Evolutionary conservation across 768 basidiomycete genomes (phyloP).

Genomic region (Macrolepiota dolichaula): DNA sequence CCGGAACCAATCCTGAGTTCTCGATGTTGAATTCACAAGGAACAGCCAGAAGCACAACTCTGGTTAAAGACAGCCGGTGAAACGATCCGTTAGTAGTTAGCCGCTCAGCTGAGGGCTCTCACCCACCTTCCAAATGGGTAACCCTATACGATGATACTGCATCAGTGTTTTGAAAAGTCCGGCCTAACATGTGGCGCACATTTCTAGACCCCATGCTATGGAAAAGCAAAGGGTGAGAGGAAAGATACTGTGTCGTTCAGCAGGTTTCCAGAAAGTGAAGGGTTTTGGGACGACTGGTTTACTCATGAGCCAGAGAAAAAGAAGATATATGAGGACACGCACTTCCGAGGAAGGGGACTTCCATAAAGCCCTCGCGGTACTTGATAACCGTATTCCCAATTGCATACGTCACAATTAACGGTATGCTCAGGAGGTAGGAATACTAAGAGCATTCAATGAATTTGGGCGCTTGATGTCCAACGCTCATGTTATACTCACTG

Average conservation of each 20-base stretch:
- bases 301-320: neutral
- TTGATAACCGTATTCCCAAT: conserved; percentile 70
- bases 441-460: conserved; percentile 50
- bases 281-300: conserved; percentile 63
- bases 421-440: conserved; percentile 63
- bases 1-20: conserved; percentile 73
- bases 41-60: conserved; percentile 90
- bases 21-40: conserved; percentile 61
- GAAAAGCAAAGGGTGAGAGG: conserved; percentile 66
- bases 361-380: conserved; percentile 62
- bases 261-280: conserved; percentile 48
- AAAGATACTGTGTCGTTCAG: conserved; percentile 47
- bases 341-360: conserved; percentile 46
- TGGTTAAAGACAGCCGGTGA: conserved; percentile 22
- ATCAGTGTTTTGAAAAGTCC: neutral
- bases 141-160: conserved; percentile 40
- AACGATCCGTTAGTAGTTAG: neutral
- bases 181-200: conserved; percentile 40
- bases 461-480: neutral
- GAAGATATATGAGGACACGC: conserved; percentile 22
- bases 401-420: conserved; percentile 54
- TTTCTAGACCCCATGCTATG: conserved; percentile 70
- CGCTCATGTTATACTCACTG: conserved; percentile 39
- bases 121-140: conserved; percentile 73
- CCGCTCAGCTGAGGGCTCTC: neutral